phyloP scores from a whole-genome alignment of 306 rosid genomes.

The Mimosa pudica region DNA sequence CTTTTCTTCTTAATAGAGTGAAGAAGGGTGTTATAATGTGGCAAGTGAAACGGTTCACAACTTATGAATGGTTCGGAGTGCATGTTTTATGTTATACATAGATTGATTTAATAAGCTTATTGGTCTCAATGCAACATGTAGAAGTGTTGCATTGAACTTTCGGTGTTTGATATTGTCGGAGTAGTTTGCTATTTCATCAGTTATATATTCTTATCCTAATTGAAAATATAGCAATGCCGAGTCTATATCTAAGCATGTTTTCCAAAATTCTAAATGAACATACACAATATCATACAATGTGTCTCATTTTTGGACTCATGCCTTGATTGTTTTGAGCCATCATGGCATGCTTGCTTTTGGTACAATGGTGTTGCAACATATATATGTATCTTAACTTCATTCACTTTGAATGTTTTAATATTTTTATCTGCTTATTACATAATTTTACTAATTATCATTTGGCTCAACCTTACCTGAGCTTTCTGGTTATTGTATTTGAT shows the following conservation, averaged over 20 bases:
- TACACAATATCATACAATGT: neutral
- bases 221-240: neutral
- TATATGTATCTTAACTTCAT: neutral
- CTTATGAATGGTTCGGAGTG: neutral
- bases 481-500: conserved; percentile 23
- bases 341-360: conserved; percentile 15
- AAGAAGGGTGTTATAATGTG: conserved; percentile 17
- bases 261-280: neutral
- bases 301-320: conserved; percentile 20
- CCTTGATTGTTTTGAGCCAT: neutral
- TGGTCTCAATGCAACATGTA: neutral
- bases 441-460: neutral
- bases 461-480: conserved; percentile 15
- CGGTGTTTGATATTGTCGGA: neutral
- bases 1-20: neutral
- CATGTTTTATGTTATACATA: neutral
- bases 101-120: conserved; percentile 22
- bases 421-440: conserved; percentile 2
- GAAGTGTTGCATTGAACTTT: neutral
- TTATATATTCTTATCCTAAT: neutral
- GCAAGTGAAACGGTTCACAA: neutral
- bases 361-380: neutral
- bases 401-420: neutral
- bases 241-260: neutral
- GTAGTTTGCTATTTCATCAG: neutral